Evolutionary conservation across 768 basidiomycete species (phyloP).

Genomic region (Chalciporus sphaerocephalus): DNA sequence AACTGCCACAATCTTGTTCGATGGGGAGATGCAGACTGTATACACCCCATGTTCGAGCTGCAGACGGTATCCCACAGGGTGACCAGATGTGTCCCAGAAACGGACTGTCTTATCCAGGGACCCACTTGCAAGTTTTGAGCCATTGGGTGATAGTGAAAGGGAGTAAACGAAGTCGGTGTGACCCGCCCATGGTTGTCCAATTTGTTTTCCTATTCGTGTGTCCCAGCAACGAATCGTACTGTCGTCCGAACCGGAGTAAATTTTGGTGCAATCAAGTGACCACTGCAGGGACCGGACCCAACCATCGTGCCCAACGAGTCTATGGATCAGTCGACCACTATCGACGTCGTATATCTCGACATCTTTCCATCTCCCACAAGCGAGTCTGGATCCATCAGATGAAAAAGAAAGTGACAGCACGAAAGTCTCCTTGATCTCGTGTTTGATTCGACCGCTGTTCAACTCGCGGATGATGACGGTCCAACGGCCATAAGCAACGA

Average conservation of each 20-base stretch:
- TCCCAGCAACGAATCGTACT: constrained; percentile 11
- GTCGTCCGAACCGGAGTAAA: neutral
- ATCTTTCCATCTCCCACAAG: neutral
- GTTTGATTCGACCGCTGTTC: neutral
- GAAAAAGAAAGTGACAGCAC: neutral
- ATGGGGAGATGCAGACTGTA: neutral
- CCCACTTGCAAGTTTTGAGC: constrained; percentile 6
- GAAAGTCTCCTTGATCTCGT: neutral
- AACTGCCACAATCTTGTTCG: neutral
- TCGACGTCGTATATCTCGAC: neutral
- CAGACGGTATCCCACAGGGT: neutral
- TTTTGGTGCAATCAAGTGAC: constrained; percentile 1
- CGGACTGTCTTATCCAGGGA: constrained; percentile 3
- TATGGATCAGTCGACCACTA: neutral
- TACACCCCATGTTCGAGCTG: fast-evolving
- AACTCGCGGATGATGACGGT: neutral
- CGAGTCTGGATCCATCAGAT: neutral
- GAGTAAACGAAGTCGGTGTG: neutral
- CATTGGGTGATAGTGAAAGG: constrained; percentile 5
- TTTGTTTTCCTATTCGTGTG: neutral
- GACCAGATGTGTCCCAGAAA: constrained; percentile 6
- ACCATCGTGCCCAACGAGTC: neutral
- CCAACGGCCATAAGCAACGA: neutral
- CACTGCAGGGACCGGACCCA: neutral
- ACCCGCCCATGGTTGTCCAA: neutral